Evolutionary conservation across 257 asterid species (phyloP), one percentile per base, ranked within the genome.

Genomic region (Cinchona pubescens): DNA sequence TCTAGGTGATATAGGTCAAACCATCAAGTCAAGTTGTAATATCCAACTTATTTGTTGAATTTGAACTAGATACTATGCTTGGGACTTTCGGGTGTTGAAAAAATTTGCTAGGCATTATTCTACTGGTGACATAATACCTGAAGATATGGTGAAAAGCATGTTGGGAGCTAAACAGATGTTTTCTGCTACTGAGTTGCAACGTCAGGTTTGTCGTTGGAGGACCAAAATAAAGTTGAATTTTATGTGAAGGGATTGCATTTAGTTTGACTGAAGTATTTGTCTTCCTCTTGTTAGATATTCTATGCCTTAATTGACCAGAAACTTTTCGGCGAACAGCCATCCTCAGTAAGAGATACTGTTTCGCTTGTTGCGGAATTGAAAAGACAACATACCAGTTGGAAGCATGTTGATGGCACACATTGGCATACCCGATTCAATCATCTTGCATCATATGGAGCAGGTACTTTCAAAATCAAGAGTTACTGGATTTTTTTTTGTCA

Each of bases 361-460:
- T 78, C 96, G 16, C 55, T 90, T 18, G 86, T 90, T 56, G 90
- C 94, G 69, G 96, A 92, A 79, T 81, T 94, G 81, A 87, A 86
- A 86, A 83, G 91, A 83, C 89, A 87, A 81, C 93, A 90, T 74
- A 94, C 96, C 27, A 58, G 96, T 71, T 92, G 97, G 99, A 88
- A 83, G 77, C 83, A 88, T 25, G 97, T 89, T 75, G 97, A 92
- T 71, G 98, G 97, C 79, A 92, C 98, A 19, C n/a, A 85, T 75
- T 94, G 99, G 99, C 98, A 92, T 79, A 83, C 96, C 75, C 92
- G 96, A 79, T 94, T 94, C 83, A 86, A 81, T 85, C 99, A 94
- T 83, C n/a, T n/a, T n/a, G n/a, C n/a, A n/a, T n/a, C n/a, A n/a
- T n/a, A n/a, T 77, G 98, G 99, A 67, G 96, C 98, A 89, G 98